These are phyloP conservation scores for Guadua angustifolia DNA, from an alignment of 176 grass and related monocot species.

Conservation along the genomic window DNA sequence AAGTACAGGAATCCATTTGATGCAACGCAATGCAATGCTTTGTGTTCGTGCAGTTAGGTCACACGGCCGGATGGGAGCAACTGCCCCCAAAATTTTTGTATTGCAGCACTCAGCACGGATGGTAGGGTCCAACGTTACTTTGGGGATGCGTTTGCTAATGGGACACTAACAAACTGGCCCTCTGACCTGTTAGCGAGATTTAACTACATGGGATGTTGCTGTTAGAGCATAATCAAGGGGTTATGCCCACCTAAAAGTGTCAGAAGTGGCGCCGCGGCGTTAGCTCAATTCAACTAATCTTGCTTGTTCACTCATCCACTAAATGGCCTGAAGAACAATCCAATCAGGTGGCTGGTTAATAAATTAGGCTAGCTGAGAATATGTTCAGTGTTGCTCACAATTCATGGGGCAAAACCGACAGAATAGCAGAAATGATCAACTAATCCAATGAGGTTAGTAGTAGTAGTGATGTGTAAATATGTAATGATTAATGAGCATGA, in stretches of 20 bases:
- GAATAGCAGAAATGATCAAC: not conserved
- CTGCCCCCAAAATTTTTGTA: conserved; percentile 33
- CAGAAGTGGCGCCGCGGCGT: not conserved
- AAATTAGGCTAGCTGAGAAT: not conserved
- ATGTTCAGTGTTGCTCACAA: conserved; percentile 33
- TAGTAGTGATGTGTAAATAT: not conserved
- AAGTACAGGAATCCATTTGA: not conserved
- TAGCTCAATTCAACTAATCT: conserved; percentile 29
- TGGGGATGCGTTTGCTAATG: conserved; percentile 14
- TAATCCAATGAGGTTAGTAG: not conserved
- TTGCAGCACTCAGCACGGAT: conserved; percentile 44
- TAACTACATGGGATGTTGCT: conserved; percentile 2
- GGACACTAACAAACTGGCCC: conserved; percentile 2
- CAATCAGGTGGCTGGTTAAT: conserved; percentile 18
- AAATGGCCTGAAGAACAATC: conserved; percentile 29
- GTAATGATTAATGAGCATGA: conserved; percentile 15
- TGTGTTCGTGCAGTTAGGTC: not conserved
- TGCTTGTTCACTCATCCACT: conserved; percentile 9
- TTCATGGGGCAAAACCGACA: conserved; percentile 21
- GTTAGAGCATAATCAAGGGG: conserved; percentile 31
- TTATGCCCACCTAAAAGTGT: conserved; percentile 8
- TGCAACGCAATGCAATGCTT: not conserved
- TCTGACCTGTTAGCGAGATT: conserved; percentile 14
- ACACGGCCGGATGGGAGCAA: not conserved
- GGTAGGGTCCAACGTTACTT: conserved; percentile 43